Evolutionary conservation across 2,329 filamentous ascomycete species (phyloP).

Genomic region (Geosmithia flava): DNA sequence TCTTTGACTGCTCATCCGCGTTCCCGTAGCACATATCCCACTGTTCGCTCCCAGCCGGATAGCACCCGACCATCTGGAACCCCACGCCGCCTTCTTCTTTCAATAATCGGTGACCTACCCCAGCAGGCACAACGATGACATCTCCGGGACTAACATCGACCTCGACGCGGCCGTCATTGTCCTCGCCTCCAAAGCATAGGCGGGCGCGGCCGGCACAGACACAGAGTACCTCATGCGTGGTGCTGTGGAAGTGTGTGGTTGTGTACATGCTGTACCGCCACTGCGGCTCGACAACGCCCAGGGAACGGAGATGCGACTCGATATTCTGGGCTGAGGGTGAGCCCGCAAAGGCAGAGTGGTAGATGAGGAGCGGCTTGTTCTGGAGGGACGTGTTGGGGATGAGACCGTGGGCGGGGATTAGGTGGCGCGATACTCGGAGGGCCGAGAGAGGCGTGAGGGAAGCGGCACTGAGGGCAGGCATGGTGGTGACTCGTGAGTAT

Average conservation of each 20-base stretch:
- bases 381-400: constrained; percentile 56
- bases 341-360: constrained; percentile 43
- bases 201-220: constrained; percentile 44
- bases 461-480: background rate
- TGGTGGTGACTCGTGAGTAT: background rate
- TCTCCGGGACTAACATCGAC: constrained; percentile 43
- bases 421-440: constrained; percentile 42
- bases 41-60: constrained; percentile 37
- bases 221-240: constrained; percentile 53
- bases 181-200: constrained; percentile 55
- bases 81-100: constrained; percentile 36
- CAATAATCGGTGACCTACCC: constrained; percentile 50
- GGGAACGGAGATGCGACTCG: constrained; percentile 38
- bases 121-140: constrained; percentile 52
- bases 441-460: constrained; percentile 25
- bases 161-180: constrained; percentile 45
- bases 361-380: constrained; percentile 51
- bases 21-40: constrained; percentile 67
- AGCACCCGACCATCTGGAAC: constrained; percentile 57
- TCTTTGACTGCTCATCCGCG: constrained; percentile 21
- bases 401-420: constrained; percentile 42
- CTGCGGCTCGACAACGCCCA: constrained; percentile 46
- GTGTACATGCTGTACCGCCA: constrained; percentile 61
- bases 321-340: constrained; percentile 32
- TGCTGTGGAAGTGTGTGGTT: constrained; percentile 55